These are phyloP conservation scores for Eimeria brunetti DNA, from an alignment of 169 alveolate genomes.

Conservation along the genomic window DNA sequence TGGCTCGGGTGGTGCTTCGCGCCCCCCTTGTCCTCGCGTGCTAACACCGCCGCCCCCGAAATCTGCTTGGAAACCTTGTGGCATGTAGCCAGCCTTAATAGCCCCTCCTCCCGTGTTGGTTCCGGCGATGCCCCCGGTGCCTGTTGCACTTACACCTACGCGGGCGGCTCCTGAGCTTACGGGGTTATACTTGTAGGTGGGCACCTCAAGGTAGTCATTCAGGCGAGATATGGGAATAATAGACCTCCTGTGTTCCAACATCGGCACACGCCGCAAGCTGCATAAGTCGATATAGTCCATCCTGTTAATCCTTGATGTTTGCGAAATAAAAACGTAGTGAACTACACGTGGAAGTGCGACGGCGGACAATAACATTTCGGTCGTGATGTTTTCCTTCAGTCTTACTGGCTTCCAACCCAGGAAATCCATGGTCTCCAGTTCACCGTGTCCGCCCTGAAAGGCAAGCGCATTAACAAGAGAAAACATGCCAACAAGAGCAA, in stretches of 20 bases:
- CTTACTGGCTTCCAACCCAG: conserved; percentile 80
- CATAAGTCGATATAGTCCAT: neutral
- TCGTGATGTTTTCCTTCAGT: neutral
- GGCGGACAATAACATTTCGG: neutral
- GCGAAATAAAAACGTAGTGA: neutral
- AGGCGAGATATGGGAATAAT: conserved; percentile 73
- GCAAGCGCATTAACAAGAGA: neutral
- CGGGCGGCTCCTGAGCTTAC: conserved; percentile 50
- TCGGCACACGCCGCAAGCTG: neutral
- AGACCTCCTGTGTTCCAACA: conserved; percentile 69
- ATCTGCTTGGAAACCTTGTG: conserved; percentile 77
- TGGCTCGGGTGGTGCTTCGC: conserved; percentile 40
- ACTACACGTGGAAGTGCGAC: neutral
- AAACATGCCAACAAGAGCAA: neutral
- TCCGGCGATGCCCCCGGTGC: conserved; percentile 19
- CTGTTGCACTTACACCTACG: conserved; percentile 38
- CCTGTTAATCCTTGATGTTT: too few species aligned
- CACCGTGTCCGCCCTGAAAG: conserved; percentile 70
- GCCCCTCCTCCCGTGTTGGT: conserved; percentile 54
- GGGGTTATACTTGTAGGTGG: conserved; percentile 66
- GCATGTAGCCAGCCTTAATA: conserved; percentile 39
- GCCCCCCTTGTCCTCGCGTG: conserved; percentile 40
- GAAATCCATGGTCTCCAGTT: conserved; percentile 82
- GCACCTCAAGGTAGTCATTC: conserved; percentile 78
- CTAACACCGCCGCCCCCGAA: conserved; percentile 61